Percentiles rank a stretch among this genome's conserved stretches.
These are phyloP conservation scores for Sphaerostilbella broomeana DNA, from an alignment of 2,329 filamentous ascomycete species.

Conservation along the genomic window DNA sequence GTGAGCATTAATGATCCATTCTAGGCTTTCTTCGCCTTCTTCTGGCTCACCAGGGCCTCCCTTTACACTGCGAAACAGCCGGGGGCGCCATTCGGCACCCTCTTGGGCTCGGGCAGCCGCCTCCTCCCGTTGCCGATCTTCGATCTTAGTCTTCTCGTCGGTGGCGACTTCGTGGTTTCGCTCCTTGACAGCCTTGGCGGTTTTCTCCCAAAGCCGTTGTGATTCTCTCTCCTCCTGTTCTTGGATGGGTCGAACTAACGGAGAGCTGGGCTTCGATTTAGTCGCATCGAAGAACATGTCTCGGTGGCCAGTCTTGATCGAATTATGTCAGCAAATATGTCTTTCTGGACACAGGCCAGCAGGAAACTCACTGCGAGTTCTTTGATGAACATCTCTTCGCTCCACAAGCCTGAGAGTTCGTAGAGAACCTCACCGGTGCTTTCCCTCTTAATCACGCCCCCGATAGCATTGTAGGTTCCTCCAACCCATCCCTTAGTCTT, in stretches of 20 bases:
- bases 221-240: constrained; percentile 91
- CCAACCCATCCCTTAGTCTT: constrained; percentile 98
- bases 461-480: constrained; percentile 93
- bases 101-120: constrained; percentile 72
- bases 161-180: constrained; percentile 85
- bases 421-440: constrained; percentile 81
- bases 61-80: constrained; percentile 71
- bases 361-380: constrained; percentile 60
- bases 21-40: constrained; percentile 79
- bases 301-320: constrained; percentile 70
- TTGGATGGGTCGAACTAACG: constrained; percentile 65
- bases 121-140: constrained; percentile 86
- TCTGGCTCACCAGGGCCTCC: constrained; percentile 64
- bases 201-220: constrained; percentile 77
- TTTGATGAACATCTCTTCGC: constrained; percentile 89
- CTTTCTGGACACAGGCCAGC: neutral
- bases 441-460: constrained; percentile 82
- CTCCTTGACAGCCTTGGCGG: constrained; percentile 72
- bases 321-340: neutral
- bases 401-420: constrained; percentile 90
- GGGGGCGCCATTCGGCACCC: constrained; percentile 79
- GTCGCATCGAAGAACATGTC: constrained; percentile 85
- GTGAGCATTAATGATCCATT: constrained; percentile 87
- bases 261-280: constrained; percentile 67
- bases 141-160: constrained; percentile 92